Evolutionary conservation across 129 eudicot genomes (phyloP), one percentile per base, ranked within the genome.

Genomic region (Tanacetum coccineum): DNA sequence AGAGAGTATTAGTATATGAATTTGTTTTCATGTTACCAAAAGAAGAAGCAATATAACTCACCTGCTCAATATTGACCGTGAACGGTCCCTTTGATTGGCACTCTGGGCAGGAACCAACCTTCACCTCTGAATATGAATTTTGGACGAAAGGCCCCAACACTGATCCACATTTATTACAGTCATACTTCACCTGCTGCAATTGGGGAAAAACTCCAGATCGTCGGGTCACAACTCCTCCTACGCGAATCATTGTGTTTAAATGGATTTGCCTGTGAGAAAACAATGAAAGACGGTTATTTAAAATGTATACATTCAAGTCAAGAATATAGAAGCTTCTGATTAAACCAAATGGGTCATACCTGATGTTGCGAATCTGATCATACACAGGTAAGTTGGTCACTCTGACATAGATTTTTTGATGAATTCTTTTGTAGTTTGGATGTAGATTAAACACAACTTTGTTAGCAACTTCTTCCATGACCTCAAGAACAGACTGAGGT

Each of bases 191-290:
- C 79, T 93, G 99, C 77, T 86, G 95, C 86, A 93, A 74, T 75
- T 93, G 99, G 32, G 99, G 99, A 83, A 93, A 93, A 51, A 93
- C 99, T 65, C 99, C 99, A 75, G 99, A 86, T 30, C 99, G 87
- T 30, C 95, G 81, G 62, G 99, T 93, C 63, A 93, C 99, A 57
- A 93, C 99, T 56, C 99, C 99, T 50, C 99, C 99, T 20, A 93
- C 83, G 48, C 99, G 96, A 56, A 93, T 86, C 99, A 93, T 86
- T 32, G 96, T 93, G 83, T 89, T 93, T 77, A 93, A 79, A 81
- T 93, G 99, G 64, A 93, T 89, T 79, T 93, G 99, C 78, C 99
- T 89, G 81, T 11, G 52, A 73, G 49, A 25, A 49, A 8, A 13
- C 13, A 50, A 71, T 25, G 42, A 21, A 70, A 51, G 13, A 18